Percentiles rank a stretch among this genome's conserved stretches.
Conservation (phyloP, 768 basidiomycete genomes). For the Gelatoporia subvermispora region DNA sequence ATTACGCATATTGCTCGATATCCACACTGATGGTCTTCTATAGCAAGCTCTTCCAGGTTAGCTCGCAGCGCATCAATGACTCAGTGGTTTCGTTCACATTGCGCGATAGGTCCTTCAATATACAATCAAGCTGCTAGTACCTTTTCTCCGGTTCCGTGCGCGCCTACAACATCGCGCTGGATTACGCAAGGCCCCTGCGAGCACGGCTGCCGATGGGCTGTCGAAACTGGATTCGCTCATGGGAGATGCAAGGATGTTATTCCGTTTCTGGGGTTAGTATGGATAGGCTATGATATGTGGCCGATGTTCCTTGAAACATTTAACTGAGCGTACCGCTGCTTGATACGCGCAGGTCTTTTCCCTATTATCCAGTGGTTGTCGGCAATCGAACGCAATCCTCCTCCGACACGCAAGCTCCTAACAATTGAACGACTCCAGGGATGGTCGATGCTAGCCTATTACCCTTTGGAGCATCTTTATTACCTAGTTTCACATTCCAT, state of each 20-base stretch:
- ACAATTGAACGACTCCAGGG: constrained; percentile 79
- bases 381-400: constrained; percentile 64
- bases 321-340: not conserved
- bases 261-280: constrained; percentile 75
- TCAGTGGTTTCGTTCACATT: not conserved
- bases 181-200: constrained; percentile 46
- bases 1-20: constrained; percentile 1
- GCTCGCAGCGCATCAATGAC: constrained; percentile 1
- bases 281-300: too few species aligned
- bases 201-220: constrained; percentile 47
- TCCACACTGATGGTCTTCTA: not conserved
- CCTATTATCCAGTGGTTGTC: constrained; percentile 80
- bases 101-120: constrained; percentile 64
- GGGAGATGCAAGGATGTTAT: constrained; percentile 66
- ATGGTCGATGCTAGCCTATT: constrained; percentile 74
- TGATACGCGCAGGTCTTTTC: constrained; percentile 49
- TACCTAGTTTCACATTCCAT: constrained; percentile 61
- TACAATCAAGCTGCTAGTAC: constrained; percentile 62
- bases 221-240: constrained; percentile 51
- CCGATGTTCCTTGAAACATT: not conserved
- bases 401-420: constrained; percentile 63
- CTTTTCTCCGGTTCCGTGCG: constrained; percentile 62
- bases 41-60: constrained; percentile 76
- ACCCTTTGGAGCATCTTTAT: constrained; percentile 72
- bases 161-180: constrained; percentile 65